A percentile compares a stretch with the other conserved stretches of the same genome.
phyloP scores from a whole-genome alignment of 805 yeast species.

The Scheffersomyces lignosus region DNA sequence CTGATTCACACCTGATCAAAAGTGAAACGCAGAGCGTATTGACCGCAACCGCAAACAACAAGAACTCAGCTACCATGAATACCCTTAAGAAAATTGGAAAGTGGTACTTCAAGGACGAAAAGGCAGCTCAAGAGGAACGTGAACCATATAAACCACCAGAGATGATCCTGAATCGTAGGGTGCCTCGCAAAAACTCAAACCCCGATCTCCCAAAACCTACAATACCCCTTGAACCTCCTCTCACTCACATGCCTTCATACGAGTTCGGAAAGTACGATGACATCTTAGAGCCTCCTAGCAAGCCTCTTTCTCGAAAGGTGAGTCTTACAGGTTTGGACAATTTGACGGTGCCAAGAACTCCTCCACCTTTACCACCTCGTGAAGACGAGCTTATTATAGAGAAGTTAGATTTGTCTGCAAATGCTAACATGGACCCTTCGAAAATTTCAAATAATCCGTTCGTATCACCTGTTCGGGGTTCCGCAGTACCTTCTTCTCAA shows the following conservation, averaged over 20 bases:
- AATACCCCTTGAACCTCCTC: not conserved
- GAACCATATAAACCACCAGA: slow-evolving; percentile 52
- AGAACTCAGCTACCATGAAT: slow-evolving; percentile 16
- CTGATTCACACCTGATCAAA: not conserved
- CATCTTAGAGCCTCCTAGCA: not conserved
- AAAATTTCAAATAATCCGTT: too few relatives aligned
- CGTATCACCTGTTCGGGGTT: not conserved
- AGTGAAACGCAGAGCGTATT: not conserved
- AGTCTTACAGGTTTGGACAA: slow-evolving; percentile 1
- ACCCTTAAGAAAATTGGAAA: slow-evolving; percentile 62
- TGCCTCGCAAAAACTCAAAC: slow-evolving; percentile 21
- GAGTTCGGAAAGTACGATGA: slow-evolving; percentile 17
- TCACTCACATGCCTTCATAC: slow-evolving; percentile 15
- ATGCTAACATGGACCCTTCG: too few relatives aligned
- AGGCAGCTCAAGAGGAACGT: slow-evolving; percentile 10
- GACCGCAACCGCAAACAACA: not conserved
- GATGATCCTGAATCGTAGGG: slow-evolving; percentile 63
- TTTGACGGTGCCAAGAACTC: too few relatives aligned
- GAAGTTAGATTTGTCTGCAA: too few relatives aligned
- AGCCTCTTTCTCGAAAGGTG: slow-evolving; percentile 1
- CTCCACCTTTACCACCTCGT: slow-evolving; percentile 1
- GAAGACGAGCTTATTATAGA: too few relatives aligned
- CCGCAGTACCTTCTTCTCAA: not conserved
- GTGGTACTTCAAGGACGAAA: slow-evolving; percentile 61
- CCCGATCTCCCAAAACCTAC: slow-evolving; percentile 1